Percentiles rank a stretch among this genome's conserved stretches.
These are phyloP conservation scores for Penicillium palitans DNA, from an alignment of 2,329 filamentous ascomycete species.

Conservation along the genomic window DNA sequence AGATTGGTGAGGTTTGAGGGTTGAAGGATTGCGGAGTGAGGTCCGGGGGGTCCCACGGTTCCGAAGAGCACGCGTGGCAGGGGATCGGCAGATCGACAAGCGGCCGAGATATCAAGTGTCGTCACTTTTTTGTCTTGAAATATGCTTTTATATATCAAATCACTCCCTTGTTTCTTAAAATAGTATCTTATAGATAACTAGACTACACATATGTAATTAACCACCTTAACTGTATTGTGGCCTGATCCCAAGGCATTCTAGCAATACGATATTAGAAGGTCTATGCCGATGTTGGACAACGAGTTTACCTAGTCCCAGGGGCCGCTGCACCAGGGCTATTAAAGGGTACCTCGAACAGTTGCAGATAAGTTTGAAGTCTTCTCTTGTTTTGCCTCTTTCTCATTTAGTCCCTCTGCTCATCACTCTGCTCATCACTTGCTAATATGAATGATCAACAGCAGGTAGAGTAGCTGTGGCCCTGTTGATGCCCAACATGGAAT, in stretches of 20 bases:
- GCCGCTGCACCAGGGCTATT: neutral
- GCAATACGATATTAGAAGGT: neutral
- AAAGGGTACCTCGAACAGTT: neutral
- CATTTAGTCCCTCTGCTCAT: neutral
- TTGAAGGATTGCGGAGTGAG: neutral
- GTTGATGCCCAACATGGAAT: neutral
- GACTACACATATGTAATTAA: neutral
- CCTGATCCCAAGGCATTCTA: neutral
- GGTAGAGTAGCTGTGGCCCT: neutral
- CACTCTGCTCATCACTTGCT: neutral
- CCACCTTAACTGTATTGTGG: neutral
- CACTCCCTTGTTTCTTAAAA: neutral
- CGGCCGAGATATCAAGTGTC: neutral
- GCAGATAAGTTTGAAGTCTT: neutral
- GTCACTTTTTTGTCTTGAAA: neutral
- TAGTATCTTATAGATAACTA: neutral
- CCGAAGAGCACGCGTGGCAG: neutral
- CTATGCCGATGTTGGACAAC: neutral
- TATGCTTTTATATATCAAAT: neutral
- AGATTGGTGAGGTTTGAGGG: neutral
- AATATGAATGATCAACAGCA: neutral
- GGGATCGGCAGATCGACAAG: constrained; percentile 10
- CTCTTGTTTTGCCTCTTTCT: neutral
- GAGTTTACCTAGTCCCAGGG: neutral
- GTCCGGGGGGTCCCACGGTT: neutral